Base-by-base conservation (phyloP, 1,284 basidiomycete species). In the Marasmius sp. region DNA sequence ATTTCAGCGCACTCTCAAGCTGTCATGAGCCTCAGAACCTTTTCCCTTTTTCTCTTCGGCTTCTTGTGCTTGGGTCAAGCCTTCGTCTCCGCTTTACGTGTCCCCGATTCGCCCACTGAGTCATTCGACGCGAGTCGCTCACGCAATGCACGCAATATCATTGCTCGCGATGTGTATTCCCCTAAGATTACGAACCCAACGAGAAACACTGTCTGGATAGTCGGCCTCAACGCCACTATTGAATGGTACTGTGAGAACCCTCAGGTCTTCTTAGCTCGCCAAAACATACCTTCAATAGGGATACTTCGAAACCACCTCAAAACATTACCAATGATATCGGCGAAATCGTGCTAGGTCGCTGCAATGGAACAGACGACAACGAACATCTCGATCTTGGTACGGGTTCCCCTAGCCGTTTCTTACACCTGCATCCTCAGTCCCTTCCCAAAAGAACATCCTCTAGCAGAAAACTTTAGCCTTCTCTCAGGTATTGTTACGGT, bases 301-400 rank as follows among this genome's bases (percentile, higher is more conserved):
- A 76, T 62, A 68, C 69, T 11, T 64, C 67, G 53, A 64, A 71
- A 56, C 68, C 69, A 37, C 76, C 74, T 11, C 48, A 67, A 27
- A 61, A 71, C 33, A 67, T 74, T 56, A 74, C 74, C 39, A 74
- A 76, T 58, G 66, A 67, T 14, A 68, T 68, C 34, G 79, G 78
- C 60, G 73, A 62, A 55, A 57, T 79, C 3, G 57, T 78, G 12
- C 70, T 80, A 8, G 79, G 78, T 9, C 68, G 71, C 58, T 62
- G 72, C 18, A 67, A 74, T 33, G 64, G 11, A 20, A 49, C 12
- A 2, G 45, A 51, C 37, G 33, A 37, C 16, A 59, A 51, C 55
- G 57, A 59, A 39, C 57, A 59, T 38, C 48, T 59, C 9, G 16
- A 51, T 36, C 48, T 50, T 9, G 34, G 57, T 59, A 4, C 48